These are phyloP conservation scores for Sclerotinia borealis DNA, from an alignment of 2,329 filamentous ascomycete genomes.

Conservation along the genomic window DNA sequence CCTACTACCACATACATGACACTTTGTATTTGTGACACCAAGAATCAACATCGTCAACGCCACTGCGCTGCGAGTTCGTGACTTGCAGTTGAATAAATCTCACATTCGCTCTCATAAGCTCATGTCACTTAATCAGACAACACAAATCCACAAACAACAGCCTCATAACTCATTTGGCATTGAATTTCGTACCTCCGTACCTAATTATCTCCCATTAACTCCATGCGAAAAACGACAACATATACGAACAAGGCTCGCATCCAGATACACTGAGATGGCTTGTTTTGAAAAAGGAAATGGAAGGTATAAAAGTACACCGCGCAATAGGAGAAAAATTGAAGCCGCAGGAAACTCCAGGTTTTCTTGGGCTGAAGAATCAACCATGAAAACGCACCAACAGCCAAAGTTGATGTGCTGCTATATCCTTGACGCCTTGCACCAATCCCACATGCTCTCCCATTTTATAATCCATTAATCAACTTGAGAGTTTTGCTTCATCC, in stretches of 20 bases:
- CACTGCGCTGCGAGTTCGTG: background rate
- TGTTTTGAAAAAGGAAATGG: background rate
- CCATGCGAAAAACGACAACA: background rate
- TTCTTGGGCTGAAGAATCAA: slow-evolving; percentile 3
- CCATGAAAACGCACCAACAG: slow-evolving; percentile 19
- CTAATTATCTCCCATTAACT: background rate
- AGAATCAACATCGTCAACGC: background rate
- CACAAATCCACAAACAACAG: background rate
- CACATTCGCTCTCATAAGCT: background rate
- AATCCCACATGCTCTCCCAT: slow-evolving; percentile 19
- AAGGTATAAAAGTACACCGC: slow-evolving; percentile 23
- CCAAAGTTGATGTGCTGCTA: slow-evolving; percentile 19
- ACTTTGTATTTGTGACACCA: background rate
- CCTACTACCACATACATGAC: background rate
- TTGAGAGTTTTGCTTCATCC: background rate
- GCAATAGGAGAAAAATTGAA: background rate
- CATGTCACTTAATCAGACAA: background rate
- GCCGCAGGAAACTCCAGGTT: background rate
- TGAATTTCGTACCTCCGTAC: background rate
- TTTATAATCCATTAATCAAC: slow-evolving; percentile 13
- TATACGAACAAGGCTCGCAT: background rate
- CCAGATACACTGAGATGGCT: slow-evolving; percentile 1
- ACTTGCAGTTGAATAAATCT: background rate
- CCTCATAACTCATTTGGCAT: background rate
- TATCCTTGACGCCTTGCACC: slow-evolving; percentile 21